Conservation (phyloP, 2,329 filamentous ascomycete genomes). For the Endothia cerciana region DNA sequence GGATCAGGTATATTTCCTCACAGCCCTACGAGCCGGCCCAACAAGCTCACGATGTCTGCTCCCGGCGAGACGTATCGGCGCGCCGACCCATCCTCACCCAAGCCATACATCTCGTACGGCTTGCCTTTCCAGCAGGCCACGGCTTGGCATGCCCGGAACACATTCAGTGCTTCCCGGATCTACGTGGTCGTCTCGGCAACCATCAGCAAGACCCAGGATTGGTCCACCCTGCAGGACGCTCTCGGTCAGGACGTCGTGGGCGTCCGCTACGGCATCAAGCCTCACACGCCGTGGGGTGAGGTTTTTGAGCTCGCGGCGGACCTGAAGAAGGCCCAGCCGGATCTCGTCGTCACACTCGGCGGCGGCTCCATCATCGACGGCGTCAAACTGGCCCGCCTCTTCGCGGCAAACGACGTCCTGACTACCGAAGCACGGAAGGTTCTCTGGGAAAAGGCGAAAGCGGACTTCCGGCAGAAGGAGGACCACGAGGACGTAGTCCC, state of each 20-base stretch:
- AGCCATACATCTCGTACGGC: constrained; percentile 24
- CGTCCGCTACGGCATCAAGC: constrained; percentile 28
- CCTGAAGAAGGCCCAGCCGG: constrained; percentile 19
- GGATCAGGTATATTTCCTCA: neutral
- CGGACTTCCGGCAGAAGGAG: neutral
- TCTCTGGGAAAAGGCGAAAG: constrained; percentile 12
- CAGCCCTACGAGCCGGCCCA: neutral
- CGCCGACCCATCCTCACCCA: constrained; percentile 8
- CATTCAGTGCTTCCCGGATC: constrained; percentile 22
- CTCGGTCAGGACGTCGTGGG: constrained; percentile 24
- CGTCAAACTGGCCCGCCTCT: constrained; percentile 28
- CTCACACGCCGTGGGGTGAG: constrained; percentile 31
- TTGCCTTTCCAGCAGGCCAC: constrained; percentile 28
- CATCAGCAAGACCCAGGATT: constrained; percentile 30
- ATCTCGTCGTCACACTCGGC: constrained; percentile 30
- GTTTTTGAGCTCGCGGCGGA: constrained; percentile 26
- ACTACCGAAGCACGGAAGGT: constrained; percentile 23
- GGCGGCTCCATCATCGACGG: constrained; percentile 31
- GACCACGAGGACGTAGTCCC: neutral
- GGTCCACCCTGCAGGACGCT: constrained; percentile 23
- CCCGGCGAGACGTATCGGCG: constrained; percentile 7
- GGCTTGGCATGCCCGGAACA: constrained; percentile 22
- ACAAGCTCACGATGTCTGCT: neutral
- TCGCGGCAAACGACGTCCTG: constrained; percentile 29
- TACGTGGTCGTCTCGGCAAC: constrained; percentile 30